A percentile compares a stretch with the other conserved stretches of the same genome.
Conservation (phyloP, 352 stramenopile species). For the Phytophthora cryptogea region DNA sequence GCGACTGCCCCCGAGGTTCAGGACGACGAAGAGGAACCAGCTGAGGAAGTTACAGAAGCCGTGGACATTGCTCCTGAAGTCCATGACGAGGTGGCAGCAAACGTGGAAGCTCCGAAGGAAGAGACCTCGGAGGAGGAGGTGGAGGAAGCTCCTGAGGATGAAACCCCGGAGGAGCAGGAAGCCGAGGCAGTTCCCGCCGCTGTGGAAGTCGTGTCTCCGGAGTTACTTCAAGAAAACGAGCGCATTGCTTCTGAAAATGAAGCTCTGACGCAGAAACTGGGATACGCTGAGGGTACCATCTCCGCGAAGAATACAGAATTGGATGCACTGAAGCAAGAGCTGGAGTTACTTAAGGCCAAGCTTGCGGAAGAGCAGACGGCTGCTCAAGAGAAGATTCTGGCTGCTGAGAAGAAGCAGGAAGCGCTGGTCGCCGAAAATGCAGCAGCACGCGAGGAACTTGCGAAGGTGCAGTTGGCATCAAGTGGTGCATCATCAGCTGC, state of each 20-base stretch:
- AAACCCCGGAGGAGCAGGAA: constrained; percentile 25
- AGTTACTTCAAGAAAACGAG: constrained; percentile 50
- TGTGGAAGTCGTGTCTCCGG: constrained; percentile 19
- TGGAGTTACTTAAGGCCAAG: constrained; percentile 40
- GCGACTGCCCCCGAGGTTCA: constrained; percentile 25
- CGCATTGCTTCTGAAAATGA: constrained; percentile 46
- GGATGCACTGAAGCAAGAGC: constrained; percentile 36
- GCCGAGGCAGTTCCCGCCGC: constrained; percentile 4
- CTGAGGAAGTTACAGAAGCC: constrained; percentile 9
- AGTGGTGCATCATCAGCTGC: constrained; percentile 17
- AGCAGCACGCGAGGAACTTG: constrained; percentile 25
- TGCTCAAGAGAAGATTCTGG: constrained; percentile 27
- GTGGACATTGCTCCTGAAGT: constrained; percentile 15
- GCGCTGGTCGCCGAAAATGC: constrained; percentile 23
- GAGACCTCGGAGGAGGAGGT: constrained; percentile 28
- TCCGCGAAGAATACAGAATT: constrained; percentile 46
- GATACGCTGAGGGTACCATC: constrained; percentile 22
- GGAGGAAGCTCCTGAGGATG: constrained; percentile 29
- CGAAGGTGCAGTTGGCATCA: constrained; percentile 23
- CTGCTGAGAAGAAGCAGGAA: constrained; percentile 32
- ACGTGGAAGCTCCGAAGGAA: constrained; percentile 25
- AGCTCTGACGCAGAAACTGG: constrained; percentile 41
- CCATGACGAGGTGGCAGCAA: constrained; percentile 10
- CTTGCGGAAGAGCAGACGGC: constrained; percentile 35
- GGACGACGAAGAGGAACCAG: constrained; percentile 27